A percentile compares a stretch with the other conserved stretches of the same genome.
These are phyloP conservation scores for Delonix regia DNA, from an alignment of 306 rosid species.

Conservation along the genomic window DNA sequence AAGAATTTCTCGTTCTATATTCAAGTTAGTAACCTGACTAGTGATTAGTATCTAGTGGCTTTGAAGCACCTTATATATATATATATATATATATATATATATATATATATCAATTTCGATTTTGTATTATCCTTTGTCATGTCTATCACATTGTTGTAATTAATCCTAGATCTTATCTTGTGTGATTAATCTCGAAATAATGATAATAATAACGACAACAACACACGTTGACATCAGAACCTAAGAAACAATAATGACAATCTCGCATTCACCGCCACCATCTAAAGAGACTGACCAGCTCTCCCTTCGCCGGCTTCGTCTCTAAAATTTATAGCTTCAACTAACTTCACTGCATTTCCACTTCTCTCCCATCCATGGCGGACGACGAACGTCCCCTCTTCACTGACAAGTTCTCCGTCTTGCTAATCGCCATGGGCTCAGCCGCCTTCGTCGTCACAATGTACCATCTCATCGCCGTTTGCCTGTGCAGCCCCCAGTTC, in stretches of 20 bases:
- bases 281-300: background rate
- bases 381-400: background rate
- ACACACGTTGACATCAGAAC: slow-evolving; percentile 6
- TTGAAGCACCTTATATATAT: too few relatives aligned
- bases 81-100: too few relatives aligned
- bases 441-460: slow-evolving; percentile 49
- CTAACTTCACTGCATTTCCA: background rate
- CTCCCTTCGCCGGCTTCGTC: slow-evolving; percentile 27
- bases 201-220: background rate
- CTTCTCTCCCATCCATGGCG: slow-evolving; percentile 34
- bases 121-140: too few relatives aligned
- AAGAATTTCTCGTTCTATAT: too few relatives aligned
- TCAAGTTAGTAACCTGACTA: too few relatives aligned
- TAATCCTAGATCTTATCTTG: background rate
- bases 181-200: too few relatives aligned
- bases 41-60: too few relatives aligned
- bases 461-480: slow-evolving; percentile 52
- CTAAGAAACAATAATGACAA: slow-evolving; percentile 2
- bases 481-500: slow-evolving; percentile 35
- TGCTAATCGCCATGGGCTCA: slow-evolving; percentile 52
- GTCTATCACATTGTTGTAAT: too few relatives aligned
- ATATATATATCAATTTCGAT: too few relatives aligned
- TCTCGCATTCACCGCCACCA: slow-evolving; percentile 36
- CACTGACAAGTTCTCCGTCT: slow-evolving; percentile 7
- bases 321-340: background rate